phyloP scores from a whole-genome alignment of 2,329 filamentous ascomycete genomes.

The Paraphoma chrysanthemicola region DNA sequence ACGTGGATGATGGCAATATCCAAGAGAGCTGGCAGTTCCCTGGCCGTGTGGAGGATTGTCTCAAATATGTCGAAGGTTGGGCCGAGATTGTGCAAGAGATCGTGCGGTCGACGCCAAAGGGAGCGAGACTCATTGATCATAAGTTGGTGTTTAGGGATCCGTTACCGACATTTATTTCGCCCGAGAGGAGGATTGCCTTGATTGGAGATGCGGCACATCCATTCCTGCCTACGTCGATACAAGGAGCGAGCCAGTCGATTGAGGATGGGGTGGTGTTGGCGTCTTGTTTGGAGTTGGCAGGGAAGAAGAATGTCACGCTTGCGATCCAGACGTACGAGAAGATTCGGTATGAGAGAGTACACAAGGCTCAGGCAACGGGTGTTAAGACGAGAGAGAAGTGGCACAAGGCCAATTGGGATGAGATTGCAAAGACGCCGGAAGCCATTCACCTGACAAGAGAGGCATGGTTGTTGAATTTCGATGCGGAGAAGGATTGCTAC shows the following conservation, averaged over 20 bases:
- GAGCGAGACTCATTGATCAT: conserved; percentile 56
- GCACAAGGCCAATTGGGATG: conserved; percentile 41
- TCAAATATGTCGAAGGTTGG: conserved; percentile 41
- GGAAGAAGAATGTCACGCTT: conserved; percentile 30
- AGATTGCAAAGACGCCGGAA: conserved; percentile 32
- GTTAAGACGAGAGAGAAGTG: conserved; percentile 39
- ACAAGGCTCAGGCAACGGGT: conserved; percentile 36
- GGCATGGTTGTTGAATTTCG: conserved; percentile 39
- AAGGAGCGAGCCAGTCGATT: conserved; percentile 62
- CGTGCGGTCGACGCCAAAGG: conserved; percentile 41
- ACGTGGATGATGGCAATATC: conserved; percentile 48
- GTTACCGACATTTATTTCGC: conserved; percentile 59
- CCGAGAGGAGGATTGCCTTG: conserved; percentile 56
- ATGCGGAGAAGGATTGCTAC: conserved; percentile 40
- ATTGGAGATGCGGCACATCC: conserved; percentile 63
- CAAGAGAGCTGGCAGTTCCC: conserved; percentile 45
- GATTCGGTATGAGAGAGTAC: conserved; percentile 39
- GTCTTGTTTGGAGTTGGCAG: conserved; percentile 31
- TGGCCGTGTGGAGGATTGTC: conserved; percentile 38
- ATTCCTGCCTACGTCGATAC: conserved; percentile 61
- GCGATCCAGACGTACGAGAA: conserved; percentile 40
- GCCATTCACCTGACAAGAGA: conserved; percentile 38
- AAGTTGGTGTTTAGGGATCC: conserved; percentile 63
- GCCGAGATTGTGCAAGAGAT: conserved; percentile 40
- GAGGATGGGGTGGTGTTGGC: conserved; percentile 53